Evolutionary conservation across 2,329 filamentous ascomycete genomes (phyloP).

Genomic region (Talaromyces verruculosus): DNA sequence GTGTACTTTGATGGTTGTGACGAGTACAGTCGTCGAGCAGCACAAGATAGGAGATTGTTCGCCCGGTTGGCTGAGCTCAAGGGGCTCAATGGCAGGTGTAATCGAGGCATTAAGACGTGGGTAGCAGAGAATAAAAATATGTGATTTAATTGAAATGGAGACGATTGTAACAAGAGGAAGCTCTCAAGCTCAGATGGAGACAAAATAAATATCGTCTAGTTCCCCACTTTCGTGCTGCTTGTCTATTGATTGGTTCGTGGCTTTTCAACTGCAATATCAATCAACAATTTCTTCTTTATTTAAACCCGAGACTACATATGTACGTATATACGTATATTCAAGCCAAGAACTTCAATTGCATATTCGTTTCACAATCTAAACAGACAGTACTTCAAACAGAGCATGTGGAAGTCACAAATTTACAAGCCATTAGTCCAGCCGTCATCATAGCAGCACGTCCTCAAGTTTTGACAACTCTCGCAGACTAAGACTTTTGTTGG

Average conservation of each 20-base stretch:
- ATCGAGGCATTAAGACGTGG: constrained; percentile 5
- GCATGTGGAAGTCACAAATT: background rate
- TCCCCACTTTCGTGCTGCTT: background rate
- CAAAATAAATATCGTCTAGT: background rate
- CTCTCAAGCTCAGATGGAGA: background rate
- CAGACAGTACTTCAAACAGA: background rate
- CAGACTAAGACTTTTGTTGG: background rate
- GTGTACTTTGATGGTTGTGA: constrained; percentile 15
- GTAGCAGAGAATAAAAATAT: background rate
- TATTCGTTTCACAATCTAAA: background rate
- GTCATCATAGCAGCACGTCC: background rate
- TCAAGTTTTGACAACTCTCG: background rate
- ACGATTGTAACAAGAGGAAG: background rate
- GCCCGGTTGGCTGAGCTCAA: background rate
- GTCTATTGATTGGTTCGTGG: background rate
- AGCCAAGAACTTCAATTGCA: background rate
- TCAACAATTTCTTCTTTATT: background rate
- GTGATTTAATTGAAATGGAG: background rate
- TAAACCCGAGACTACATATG: background rate
- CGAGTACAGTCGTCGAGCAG: constrained; percentile 15
- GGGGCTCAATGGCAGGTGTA: background rate
- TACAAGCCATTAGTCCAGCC: background rate
- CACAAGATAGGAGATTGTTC: background rate
- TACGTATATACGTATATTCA: background rate
- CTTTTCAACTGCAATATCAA: background rate